Percentiles rank a stretch among this genome's conserved stretches.
These are phyloP conservation scores for Fagopyrum tataricum DNA, from an alignment of 148 eudicot genomes.

Conservation along the genomic window DNA sequence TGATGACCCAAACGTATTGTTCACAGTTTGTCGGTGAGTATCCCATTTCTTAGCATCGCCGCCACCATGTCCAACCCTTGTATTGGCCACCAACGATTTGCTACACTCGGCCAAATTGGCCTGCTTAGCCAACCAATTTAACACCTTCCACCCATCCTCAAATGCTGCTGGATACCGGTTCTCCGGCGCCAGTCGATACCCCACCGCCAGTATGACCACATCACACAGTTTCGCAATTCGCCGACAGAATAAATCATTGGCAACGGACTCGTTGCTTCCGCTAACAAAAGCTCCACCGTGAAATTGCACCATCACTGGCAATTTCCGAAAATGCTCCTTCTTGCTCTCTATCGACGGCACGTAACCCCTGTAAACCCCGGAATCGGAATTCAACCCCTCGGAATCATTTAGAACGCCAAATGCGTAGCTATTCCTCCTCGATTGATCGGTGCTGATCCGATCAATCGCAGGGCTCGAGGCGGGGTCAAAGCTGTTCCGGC, in stretches of 20 bases:
- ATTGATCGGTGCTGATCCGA: conserved; percentile 13
- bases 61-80: conserved; percentile 13
- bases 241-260: conserved; percentile 78
- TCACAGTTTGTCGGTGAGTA: conserved; percentile 41
- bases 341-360: conserved; percentile 32
- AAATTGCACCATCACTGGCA: conserved; percentile 86
- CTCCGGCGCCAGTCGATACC: conserved; percentile 95
- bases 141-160: conserved; percentile 86
- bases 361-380: conserved; percentile 51
- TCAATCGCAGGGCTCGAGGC: conserved; percentile 11
- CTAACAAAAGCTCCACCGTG: conserved; percentile 95
- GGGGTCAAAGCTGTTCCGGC: conserved; percentile 54
- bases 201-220: conserved; percentile 75
- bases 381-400: conserved; percentile 26
- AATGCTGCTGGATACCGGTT: conserved; percentile 80
- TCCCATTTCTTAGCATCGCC: conserved; percentile 60
- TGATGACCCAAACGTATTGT: conserved; percentile 81
- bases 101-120: conserved; percentile 89
- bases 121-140: conserved; percentile 91
- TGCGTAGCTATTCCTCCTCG: conserved; percentile 48
- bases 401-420: conserved; percentile 20
- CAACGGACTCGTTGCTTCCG: conserved; percentile 79
- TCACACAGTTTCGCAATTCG: conserved; percentile 75
- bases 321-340: conserved; percentile 33
- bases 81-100: conserved; percentile 38